phyloP scores from a whole-genome alignment of 2,329 filamentous ascomycete genomes.

The Colletotrichum melonis region DNA sequence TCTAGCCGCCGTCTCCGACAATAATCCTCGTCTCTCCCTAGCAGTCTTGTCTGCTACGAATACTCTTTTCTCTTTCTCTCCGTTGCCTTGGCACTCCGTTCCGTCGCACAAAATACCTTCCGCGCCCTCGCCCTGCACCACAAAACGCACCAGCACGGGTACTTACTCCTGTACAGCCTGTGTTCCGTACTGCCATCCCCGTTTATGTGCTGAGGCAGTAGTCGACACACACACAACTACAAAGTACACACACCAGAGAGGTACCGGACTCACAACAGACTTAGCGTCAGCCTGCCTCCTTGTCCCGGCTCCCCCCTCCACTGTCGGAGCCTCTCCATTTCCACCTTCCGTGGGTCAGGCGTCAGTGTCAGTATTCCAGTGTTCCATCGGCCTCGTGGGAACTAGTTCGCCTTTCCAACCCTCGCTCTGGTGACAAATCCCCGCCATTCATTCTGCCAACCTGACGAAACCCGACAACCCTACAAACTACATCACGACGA shows the following conservation, averaged over 20 bases:
- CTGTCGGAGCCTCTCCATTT: conserved; percentile 32
- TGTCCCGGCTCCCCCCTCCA: conserved; percentile 9
- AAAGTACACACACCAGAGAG: neutral
- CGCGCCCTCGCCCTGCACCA: conserved; percentile 9
- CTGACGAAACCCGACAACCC: neutral
- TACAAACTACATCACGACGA: conserved; percentile 18
- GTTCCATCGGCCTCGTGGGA: conserved; percentile 23
- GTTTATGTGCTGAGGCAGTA: neutral
- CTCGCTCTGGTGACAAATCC: conserved; percentile 32
- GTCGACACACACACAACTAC: neutral
- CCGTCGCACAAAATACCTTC: conserved; percentile 25
- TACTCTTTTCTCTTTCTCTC: conserved; percentile 5
- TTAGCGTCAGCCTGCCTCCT: neutral
- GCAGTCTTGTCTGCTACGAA: conserved; percentile 3
- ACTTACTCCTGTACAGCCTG: neutral
- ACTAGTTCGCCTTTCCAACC: conserved; percentile 23
- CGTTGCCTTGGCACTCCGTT: conserved; percentile 12
- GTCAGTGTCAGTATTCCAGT: conserved; percentile 23
- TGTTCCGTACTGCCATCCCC: neutral
- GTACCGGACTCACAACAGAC: neutral
- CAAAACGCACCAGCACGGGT: conserved; percentile 2
- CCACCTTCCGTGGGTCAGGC: conserved; percentile 31
- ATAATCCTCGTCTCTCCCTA: conserved; percentile 16
- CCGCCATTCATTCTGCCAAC: conserved; percentile 12
- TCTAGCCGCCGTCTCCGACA: neutral